Percentiles rank a stretch among this genome's conserved stretches.
These are phyloP conservation scores for Colletotrichum scovillei DNA, from an alignment of 2,329 filamentous ascomycete species.

Conservation along the genomic window DNA sequence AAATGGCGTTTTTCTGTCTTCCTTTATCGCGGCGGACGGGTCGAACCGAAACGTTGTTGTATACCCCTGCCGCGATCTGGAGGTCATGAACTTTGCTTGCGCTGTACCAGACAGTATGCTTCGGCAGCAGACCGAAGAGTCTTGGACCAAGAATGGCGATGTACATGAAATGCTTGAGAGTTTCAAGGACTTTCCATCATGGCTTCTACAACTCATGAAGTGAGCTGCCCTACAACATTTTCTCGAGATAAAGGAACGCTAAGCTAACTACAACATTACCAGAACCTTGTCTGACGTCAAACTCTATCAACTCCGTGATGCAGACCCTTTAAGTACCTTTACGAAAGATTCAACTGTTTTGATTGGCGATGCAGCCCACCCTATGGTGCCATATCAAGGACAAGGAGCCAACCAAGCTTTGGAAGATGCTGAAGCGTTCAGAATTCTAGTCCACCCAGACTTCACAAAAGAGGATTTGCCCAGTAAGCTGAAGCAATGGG, in stretches of 20 bases:
- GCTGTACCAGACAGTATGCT: not conserved
- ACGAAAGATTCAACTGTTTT: not conserved
- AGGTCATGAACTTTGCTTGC: conserved; percentile 3
- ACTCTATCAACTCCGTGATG: not conserved
- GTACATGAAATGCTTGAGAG: not conserved
- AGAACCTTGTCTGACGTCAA: not conserved
- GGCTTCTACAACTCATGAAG: not conserved
- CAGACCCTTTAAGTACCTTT: not conserved
- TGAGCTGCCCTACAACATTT: not conserved
- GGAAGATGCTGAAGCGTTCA: conserved; percentile 3
- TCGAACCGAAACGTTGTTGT: conserved; percentile 5
- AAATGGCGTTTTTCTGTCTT: not conserved
- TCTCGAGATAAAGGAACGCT: too few relatives aligned
- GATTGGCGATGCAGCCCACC: conserved; percentile 10
- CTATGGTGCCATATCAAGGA: conserved; percentile 14
- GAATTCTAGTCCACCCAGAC: not conserved
- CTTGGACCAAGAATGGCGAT: not conserved
- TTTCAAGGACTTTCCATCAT: conserved; percentile 8
- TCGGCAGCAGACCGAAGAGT: not conserved
- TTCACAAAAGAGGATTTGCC: not conserved
- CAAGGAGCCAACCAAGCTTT: conserved; percentile 17
- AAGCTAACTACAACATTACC: not conserved
- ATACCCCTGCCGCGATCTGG: not conserved
- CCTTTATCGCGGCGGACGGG: not conserved
- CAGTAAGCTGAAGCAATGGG: not conserved